These are phyloP conservation scores for Nakazawaea ernobii DNA, from an alignment of 805 yeast genomes.

Conservation along the genomic window DNA sequence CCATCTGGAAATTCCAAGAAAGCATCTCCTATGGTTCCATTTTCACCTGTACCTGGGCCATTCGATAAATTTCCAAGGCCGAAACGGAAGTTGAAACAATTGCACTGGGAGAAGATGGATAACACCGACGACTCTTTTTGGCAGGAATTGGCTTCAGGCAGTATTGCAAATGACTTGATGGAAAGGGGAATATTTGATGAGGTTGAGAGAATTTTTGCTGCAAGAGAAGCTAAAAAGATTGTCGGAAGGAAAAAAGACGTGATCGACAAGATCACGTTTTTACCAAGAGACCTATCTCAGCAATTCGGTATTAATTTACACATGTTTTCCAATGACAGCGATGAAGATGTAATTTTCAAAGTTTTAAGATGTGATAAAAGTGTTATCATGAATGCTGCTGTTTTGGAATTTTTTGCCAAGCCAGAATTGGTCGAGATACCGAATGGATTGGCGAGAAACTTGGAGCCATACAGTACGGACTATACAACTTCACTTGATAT, in stretches of 20 bases:
- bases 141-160: slow-evolving; percentile 49
- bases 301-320: slow-evolving; percentile 78
- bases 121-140: slow-evolving; percentile 82
- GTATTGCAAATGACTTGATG: slow-evolving; percentile 43
- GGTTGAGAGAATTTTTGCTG: slow-evolving; percentile 54
- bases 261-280: slow-evolving; percentile 42
- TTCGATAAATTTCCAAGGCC: slow-evolving; percentile 61
- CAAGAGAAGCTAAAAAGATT: slow-evolving; percentile 37
- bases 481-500: slow-evolving; percentile 25
- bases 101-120: slow-evolving; percentile 96
- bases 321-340: slow-evolving; percentile 46
- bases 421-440: slow-evolving; percentile 61
- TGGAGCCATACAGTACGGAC: slow-evolving; percentile 60
- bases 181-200: slow-evolving; percentile 61
- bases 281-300: slow-evolving; percentile 69
- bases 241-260: slow-evolving; percentile 31
- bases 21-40: slow-evolving; percentile 16
- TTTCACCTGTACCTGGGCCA: slow-evolving; percentile 22
- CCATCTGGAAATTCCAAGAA: slow-evolving; percentile 10
- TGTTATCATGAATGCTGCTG: slow-evolving; percentile 46
- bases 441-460: slow-evolving; percentile 45
- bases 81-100: slow-evolving; percentile 75
- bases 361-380: slow-evolving; percentile 57
- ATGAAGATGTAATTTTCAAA: slow-evolving; percentile 46
- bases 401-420: slow-evolving; percentile 63